Base-by-base conservation (phyloP, 1,139 yeast species). In the Suhomyces bribrorum region DNA sequence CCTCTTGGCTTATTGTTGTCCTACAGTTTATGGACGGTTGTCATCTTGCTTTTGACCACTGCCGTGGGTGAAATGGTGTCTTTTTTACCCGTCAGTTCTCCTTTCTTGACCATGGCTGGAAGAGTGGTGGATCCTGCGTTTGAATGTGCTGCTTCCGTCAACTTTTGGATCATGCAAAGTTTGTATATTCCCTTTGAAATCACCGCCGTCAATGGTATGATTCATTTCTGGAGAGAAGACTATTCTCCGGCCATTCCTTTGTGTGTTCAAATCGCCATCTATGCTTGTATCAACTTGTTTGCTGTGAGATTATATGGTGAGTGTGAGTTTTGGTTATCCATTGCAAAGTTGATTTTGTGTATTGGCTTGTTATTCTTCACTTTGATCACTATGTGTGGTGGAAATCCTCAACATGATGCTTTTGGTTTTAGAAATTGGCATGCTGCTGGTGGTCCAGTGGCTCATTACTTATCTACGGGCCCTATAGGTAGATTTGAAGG, bases 1-100 rank as follows among this genome's bases (percentile, higher is more conserved):
- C 79, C 79, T 2, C 56, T 74, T 35, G 73, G 75, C 1, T 59
- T 75, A 31, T 52, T 75, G 4, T 56, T 75, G 31, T 64, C 72
- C 5, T 70, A 69, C 46, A 47, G 61, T 24, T 57, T 73, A 47
- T 66, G 77, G 78, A 61, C 79, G 36, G 47, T 73, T 13, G 73
- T 86, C 16, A 65, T 85, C 32, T 70, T 80, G 44, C 55, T 61
- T 52, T 76, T 86, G 48, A 86, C 92, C 5, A 83, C 82, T 14
- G 75, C 84, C 2, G 77, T 84, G 4, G 95, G 89, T 1, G 95
- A 86, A 57, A 84, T 86, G 94, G 94, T 86, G 17, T 81, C 85
- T 13, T 85, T 79, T 52, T 61, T 83, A 47, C 95, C 95, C 0
- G 73, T 86, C 7, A 72, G 81, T 33, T 85, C 95, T 1, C 81